Percentiles rank a stretch among this genome's conserved stretches.
phyloP scores from a whole-genome alignment of 2,329 filamentous ascomycete genomes.

The Penicillium sp. region DNA sequence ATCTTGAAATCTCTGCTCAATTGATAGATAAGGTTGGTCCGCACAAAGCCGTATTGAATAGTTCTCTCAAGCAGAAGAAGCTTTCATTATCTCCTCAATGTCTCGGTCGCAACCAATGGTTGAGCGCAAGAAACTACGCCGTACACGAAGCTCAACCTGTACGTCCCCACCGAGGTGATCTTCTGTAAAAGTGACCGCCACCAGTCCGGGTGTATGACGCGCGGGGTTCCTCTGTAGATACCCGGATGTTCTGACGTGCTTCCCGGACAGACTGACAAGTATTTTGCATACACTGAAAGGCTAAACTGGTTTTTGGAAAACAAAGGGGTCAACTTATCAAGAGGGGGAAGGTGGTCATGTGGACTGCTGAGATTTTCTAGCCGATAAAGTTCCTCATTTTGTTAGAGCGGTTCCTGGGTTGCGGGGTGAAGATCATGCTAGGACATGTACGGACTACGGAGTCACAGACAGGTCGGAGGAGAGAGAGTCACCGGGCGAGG shows the following conservation, averaged over 20 bases:
- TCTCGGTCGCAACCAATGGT: neutral
- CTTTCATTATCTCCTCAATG: neutral
- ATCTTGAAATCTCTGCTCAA: neutral
- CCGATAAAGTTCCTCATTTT: neutral
- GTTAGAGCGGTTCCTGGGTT: neutral
- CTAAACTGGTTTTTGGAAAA: neutral
- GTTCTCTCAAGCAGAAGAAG: neutral
- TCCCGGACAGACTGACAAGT: slow-evolving; percentile 2
- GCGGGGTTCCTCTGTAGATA: neutral
- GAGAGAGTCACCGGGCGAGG: neutral
- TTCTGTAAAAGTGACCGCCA: slow-evolving; percentile 3
- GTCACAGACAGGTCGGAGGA: neutral
- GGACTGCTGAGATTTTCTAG: neutral
- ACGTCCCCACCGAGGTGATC: slow-evolving; percentile 13
- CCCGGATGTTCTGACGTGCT: slow-evolving; percentile 8
- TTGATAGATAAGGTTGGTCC: neutral
- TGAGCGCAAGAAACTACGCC: too few species aligned
- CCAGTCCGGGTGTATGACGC: slow-evolving; percentile 4
- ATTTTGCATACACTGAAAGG: neutral
- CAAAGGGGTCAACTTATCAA: neutral
- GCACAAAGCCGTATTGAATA: neutral
- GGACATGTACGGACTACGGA: neutral
- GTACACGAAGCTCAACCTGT: neutral
- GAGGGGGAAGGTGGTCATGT: slow-evolving; percentile 6
- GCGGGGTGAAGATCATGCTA: slow-evolving; percentile 3